phyloP scores from a whole-genome alignment of 352 stramenopile genomes.

The Globisporangium parvum region DNA sequence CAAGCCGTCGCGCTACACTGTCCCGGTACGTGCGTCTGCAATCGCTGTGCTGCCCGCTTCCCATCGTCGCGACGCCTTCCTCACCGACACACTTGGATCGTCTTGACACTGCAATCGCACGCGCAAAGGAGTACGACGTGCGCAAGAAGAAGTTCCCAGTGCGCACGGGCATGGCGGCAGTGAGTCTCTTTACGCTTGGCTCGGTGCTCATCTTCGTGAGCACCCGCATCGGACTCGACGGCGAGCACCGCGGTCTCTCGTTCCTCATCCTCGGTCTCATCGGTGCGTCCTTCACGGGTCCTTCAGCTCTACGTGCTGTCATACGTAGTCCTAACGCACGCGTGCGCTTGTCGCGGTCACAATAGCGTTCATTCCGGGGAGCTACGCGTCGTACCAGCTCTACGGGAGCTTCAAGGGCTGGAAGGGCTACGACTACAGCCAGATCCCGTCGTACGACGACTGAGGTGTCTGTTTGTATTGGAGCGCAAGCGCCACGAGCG shows the following conservation, averaged over 20 bases:
- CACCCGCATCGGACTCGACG: constrained; percentile 69
- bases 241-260: constrained; percentile 62
- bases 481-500: neutral
- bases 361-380: constrained; percentile 79
- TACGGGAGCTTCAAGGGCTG: constrained; percentile 81
- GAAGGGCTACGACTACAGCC: constrained; percentile 81
- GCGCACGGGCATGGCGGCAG: constrained; percentile 63
- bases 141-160: constrained; percentile 59
- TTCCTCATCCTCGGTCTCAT: constrained; percentile 79
- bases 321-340: too few relatives aligned
- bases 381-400: constrained; percentile 72
- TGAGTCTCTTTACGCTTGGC: constrained; percentile 63
- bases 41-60: too few relatives aligned
- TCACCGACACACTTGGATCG: neutral
- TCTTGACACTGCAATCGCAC: neutral
- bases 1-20: constrained; percentile 15
- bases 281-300: constrained; percentile 26
- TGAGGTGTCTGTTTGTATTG: constrained; percentile 13
- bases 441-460: constrained; percentile 83
- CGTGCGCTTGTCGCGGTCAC: too few relatives aligned
- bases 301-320: neutral
- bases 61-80: too few relatives aligned
- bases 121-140: constrained; percentile 23
- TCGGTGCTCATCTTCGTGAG: constrained; percentile 74
- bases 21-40: constrained; percentile 14